These are phyloP conservation scores for Lachnellula occidentalis DNA, from an alignment of 2,329 filamentous ascomycete species.

Conservation along the genomic window DNA sequence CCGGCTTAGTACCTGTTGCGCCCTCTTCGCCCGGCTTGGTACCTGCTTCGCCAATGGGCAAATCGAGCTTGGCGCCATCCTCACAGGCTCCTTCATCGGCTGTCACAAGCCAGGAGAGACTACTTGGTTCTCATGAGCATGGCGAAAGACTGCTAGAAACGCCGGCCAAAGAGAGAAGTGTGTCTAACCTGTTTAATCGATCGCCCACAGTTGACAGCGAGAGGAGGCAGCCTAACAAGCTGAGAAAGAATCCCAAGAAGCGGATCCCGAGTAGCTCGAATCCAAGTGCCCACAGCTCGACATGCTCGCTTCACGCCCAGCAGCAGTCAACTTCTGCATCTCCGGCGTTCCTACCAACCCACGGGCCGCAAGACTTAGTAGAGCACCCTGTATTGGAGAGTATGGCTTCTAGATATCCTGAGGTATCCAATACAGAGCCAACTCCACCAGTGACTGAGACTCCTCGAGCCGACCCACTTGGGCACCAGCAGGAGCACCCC, in stretches of 20 bases:
- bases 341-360: slow-evolving; percentile 29
- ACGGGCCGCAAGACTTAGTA: slow-evolving; percentile 27
- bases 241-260: slow-evolving; percentile 69
- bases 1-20: slow-evolving; percentile 16
- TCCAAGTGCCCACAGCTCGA: slow-evolving; percentile 86
- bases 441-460: slow-evolving; percentile 24
- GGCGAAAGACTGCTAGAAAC: slow-evolving; percentile 15
- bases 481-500: slow-evolving; percentile 14
- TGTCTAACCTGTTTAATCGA: slow-evolving; percentile 66
- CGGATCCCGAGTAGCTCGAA: slow-evolving; percentile 68
- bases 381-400: slow-evolving; percentile 26
- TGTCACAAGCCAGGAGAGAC: slow-evolving; percentile 46
- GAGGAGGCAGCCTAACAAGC: slow-evolving; percentile 76
- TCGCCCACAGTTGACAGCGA: slow-evolving; percentile 58
- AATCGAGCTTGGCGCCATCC: slow-evolving; percentile 21
- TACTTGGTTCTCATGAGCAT: slow-evolving; percentile 32
- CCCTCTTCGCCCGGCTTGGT: slow-evolving; percentile 21
- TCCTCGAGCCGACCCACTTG: slow-evolving; percentile 19
- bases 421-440: slow-evolving; percentile 16
- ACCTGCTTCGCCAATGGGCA: slow-evolving; percentile 14
- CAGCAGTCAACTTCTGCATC: slow-evolving; percentile 23
- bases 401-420: slow-evolving; percentile 19
- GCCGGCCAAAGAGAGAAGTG: slow-evolving; percentile 58
- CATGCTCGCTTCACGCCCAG: slow-evolving; percentile 58
- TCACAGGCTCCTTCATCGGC: slow-evolving; percentile 19